A percentile compares a stretch with the other conserved stretches of the same genome.
These are phyloP conservation scores for Penstemon newberryi DNA, from an alignment of 257 asterid species.

Conservation along the genomic window DNA sequence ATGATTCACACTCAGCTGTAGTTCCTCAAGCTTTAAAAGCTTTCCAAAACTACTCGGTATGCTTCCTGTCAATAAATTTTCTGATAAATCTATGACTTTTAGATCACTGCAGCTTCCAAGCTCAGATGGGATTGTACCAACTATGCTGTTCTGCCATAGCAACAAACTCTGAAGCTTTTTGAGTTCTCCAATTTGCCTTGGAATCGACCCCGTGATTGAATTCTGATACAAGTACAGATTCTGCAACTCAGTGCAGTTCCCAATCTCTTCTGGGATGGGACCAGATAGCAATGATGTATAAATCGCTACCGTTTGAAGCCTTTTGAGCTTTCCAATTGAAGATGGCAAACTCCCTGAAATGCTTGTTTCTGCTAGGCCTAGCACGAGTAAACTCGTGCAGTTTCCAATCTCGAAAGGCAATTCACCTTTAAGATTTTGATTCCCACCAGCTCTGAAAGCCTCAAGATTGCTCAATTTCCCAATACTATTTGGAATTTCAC, in stretches of 20 bases:
- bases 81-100: constrained; percentile 71
- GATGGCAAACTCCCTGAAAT: constrained; percentile 75
- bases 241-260: constrained; percentile 73
- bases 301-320: constrained; percentile 74
- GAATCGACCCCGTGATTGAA: constrained; percentile 75
- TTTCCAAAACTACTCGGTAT: constrained; percentile 69
- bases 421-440: constrained; percentile 71
- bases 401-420: constrained; percentile 81
- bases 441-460: constrained; percentile 82
- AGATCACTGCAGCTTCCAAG: constrained; percentile 68
- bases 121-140: constrained; percentile 69
- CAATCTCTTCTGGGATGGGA: constrained; percentile 85
- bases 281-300: constrained; percentile 77
- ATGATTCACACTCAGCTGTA: constrained; percentile 82
- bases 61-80: constrained; percentile 64
- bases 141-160: constrained; percentile 80
- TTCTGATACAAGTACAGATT: constrained; percentile 80
- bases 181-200: constrained; percentile 58
- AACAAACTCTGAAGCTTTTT: constrained; percentile 58
- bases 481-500: constrained; percentile 67
- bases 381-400: constrained; percentile 57
- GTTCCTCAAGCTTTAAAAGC: constrained; percentile 60
- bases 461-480: constrained; percentile 65
- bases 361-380: constrained; percentile 88
- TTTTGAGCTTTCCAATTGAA: constrained; percentile 69